These are phyloP conservation scores for Raddia guianensis DNA, from an alignment of 176 grass and related monocot species.

Conservation along the genomic window DNA sequence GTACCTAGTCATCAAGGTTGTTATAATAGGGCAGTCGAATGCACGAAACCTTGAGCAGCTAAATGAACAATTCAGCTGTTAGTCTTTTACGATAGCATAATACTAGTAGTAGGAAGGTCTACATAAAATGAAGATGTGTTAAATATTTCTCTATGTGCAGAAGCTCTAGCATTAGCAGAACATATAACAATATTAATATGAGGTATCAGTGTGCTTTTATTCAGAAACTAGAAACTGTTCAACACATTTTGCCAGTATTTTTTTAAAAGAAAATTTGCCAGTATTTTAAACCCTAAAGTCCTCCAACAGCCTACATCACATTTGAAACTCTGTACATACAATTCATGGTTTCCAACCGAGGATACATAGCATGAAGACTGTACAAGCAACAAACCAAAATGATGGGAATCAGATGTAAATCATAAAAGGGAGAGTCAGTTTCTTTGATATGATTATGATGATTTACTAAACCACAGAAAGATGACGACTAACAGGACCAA, in stretches of 20 bases:
- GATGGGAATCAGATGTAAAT: constrained; percentile 17
- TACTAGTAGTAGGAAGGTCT: constrained; percentile 6
- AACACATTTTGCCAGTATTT: not conserved
- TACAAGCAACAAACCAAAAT: not conserved
- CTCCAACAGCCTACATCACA: not conserved
- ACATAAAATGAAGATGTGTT: constrained; percentile 1
- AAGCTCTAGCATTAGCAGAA: constrained; percentile 6
- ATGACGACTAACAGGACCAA: constrained; percentile 19
- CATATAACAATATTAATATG: not conserved
- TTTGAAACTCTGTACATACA: constrained; percentile 2
- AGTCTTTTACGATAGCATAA: not conserved
- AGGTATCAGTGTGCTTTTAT: not conserved
- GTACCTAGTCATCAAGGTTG: constrained; percentile 51
- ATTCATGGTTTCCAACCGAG: constrained; percentile 2
- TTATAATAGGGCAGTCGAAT: constrained; percentile 27
- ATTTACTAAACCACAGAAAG: constrained; percentile 27
- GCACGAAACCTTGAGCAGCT: constrained; percentile 15
- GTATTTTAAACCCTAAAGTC: constrained; percentile 13
- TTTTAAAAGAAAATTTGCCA: not conserved
- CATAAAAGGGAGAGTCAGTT: not conserved
- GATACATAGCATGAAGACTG: not conserved
- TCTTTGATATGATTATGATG: not conserved
- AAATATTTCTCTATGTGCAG: not conserved
- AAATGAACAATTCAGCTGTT: not conserved
- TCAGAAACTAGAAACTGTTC: constrained; percentile 9